Evolutionary conservation across 2,329 filamentous ascomycete species (phyloP), one percentile per base, ranked within the genome.

Genomic region (Aspergillus quadricinctus): DNA sequence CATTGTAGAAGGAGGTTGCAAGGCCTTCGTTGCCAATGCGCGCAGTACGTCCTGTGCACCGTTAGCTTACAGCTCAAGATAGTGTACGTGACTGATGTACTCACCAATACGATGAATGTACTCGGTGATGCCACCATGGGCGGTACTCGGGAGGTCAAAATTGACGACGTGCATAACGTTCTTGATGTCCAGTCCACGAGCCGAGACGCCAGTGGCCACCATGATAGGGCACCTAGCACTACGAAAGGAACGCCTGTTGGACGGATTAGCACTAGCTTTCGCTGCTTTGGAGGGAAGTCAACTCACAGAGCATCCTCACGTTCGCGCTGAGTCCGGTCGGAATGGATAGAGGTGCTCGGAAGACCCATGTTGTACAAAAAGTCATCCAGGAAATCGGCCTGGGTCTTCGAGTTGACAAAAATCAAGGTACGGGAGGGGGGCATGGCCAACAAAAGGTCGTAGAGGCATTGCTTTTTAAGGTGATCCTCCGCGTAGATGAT

Each of bases 161-260:
- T 99, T 97, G 81, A 99, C 88, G 58, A 99, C 89, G 61, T 96
- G 91, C 78, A 87, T 85, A 5, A 97, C 88, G 62, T 94, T 91
- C 56, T 84, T 84, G 37, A 97, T 88, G 64, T 97, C 92, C 35
- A 97, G 86, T 6, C 94, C 94, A 65, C 94, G 91, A 68, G 91
- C 89, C 52, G 88, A 87, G 52, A 99, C 84, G 49, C 90, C 90
- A 23, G 93, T 97, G 10, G 93, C 86, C 57, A 97, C 84, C 56
- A 99, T 74, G 54, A 99, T 89, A 0, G 93, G 92, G 9, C 83
- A 81, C 31, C 81, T 83, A 1, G 89, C 93, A 21, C 77, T 79
- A 21, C 89, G 87, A 81, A 97, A 97, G 1, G 88, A 82, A 64
- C 92, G 86, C 50, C 83, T 85, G n/a, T 56, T 56, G 37, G 3